Percentiles rank a stretch among this genome's conserved stretches.
Evolutionary conservation across 2,329 filamentous ascomycete species (phyloP).

Genomic region (Penicillium sp.): DNA sequence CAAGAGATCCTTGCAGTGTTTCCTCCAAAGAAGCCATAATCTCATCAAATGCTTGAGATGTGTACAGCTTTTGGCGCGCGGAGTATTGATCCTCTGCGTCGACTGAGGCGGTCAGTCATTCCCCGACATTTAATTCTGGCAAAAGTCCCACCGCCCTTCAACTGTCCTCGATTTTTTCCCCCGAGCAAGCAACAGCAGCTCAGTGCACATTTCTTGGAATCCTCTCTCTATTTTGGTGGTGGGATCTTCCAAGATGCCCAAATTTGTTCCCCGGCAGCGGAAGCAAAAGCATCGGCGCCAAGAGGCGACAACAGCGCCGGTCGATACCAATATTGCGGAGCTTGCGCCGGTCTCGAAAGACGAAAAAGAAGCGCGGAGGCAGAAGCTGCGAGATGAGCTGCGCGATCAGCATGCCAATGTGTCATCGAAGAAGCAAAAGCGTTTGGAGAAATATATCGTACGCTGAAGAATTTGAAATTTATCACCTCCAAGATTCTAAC

Average conservation of each 20-base stretch:
- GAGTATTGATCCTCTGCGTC: conserved; percentile 15
- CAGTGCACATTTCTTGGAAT: conserved; percentile 14
- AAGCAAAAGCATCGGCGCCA: conserved; percentile 57
- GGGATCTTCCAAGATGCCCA: conserved; percentile 42
- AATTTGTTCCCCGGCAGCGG: conserved; percentile 60
- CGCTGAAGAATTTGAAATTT: conserved; percentile 20
- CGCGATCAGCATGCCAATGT: conserved; percentile 59
- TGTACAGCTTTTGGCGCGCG: neutral
- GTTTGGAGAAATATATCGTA: conserved; percentile 70
- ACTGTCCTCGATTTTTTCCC: conserved; percentile 29
- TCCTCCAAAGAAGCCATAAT: conserved; percentile 36
- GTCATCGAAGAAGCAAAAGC: conserved; percentile 67
- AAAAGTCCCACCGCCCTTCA: conserved; percentile 25
- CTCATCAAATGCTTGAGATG: neutral
- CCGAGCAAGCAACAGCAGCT: conserved; percentile 10
- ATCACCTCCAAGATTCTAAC: conserved; percentile 20
- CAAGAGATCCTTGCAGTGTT: conserved; percentile 46
- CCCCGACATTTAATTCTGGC: conserved; percentile 23
- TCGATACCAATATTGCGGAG: conserved; percentile 54
- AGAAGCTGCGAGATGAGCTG: conserved; percentile 58
- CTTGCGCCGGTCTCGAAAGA: conserved; percentile 52
- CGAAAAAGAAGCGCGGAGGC: conserved; percentile 58
- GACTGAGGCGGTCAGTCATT: conserved; percentile 16
- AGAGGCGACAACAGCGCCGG: conserved; percentile 32
- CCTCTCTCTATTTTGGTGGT: conserved; percentile 18